Percentiles rank a stretch among this genome's conserved stretches.
These are phyloP conservation scores for Lanzia echinophila DNA, from an alignment of 2,329 filamentous ascomycete genomes.

Conservation along the genomic window DNA sequence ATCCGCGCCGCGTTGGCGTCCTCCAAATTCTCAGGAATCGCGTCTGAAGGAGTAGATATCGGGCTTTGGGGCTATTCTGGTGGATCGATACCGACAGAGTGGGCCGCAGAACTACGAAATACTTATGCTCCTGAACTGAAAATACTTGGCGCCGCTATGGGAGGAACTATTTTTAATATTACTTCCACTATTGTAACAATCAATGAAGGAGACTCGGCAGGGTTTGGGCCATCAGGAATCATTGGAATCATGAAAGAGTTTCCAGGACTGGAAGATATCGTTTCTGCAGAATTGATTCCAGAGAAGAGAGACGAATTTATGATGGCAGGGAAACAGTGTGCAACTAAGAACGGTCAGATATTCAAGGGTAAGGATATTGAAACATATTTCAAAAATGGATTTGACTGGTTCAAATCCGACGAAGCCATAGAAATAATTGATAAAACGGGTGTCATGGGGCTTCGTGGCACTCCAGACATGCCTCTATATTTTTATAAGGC, in stretches of 20 bases:
- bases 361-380: conserved; percentile 32
- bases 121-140: conserved; percentile 47
- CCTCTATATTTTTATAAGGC: conserved; percentile 47
- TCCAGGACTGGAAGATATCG: too few relatives aligned
- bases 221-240: conserved; percentile 14
- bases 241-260: background rate
- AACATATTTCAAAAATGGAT: conserved; percentile 33
- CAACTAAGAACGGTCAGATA: background rate
- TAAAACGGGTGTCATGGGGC: conserved; percentile 11
- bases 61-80: conserved; percentile 50
- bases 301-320: too few relatives aligned
- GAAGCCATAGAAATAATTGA: conserved; percentile 24
- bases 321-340: too few relatives aligned
- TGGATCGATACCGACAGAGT: conserved; percentile 44
- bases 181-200: conserved; percentile 32
- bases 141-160: conserved; percentile 43
- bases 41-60: background rate
- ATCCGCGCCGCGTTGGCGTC: conserved; percentile 16
- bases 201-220: conserved; percentile 30
- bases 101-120: conserved; percentile 45
- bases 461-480: conserved; percentile 38
- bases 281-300: too few relatives aligned
- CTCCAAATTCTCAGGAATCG: background rate
- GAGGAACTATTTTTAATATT: conserved; percentile 40
- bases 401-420: conserved; percentile 14